Conservation (phyloP, 345 rosid genomes). For the Acer campestre region DNA sequence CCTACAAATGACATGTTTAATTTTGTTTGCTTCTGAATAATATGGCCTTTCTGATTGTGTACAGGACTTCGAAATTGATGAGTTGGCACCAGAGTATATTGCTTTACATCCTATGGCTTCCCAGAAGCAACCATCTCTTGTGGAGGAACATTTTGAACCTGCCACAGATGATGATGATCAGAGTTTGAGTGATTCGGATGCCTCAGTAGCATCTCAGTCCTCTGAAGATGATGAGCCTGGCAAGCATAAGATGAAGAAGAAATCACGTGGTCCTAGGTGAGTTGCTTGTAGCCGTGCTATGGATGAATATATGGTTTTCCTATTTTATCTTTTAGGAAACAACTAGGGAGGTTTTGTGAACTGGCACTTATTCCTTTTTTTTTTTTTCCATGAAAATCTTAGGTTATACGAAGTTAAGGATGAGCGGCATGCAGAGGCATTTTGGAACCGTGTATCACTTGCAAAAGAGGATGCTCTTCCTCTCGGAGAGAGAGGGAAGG, state of each 20-base stretch:
- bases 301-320: not conserved
- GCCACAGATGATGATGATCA: conserved; percentile 50
- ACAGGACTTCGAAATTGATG: conserved; percentile 85
- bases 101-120: conserved; percentile 80
- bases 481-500: conserved; percentile 76
- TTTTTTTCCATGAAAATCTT: not conserved
- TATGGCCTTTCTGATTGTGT: conserved; percentile 20
- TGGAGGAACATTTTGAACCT: conserved; percentile 88
- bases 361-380: not conserved
- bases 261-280: conserved; percentile 68
- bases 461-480: conserved; percentile 77
- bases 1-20: not conserved
- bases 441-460: conserved; percentile 58
- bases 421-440: conserved; percentile 85
- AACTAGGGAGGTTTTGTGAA: not conserved
- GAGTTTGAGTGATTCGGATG: conserved; percentile 54
- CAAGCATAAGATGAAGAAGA: conserved; percentile 41
- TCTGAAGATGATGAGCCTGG: conserved; percentile 53
- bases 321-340: not conserved
- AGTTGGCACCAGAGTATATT: conserved; percentile 58
- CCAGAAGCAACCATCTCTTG: conserved; percentile 56
- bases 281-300: conserved; percentile 14
- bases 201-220: conserved; percentile 37
- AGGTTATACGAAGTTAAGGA: conserved; percentile 90
- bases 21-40: conserved; percentile 3